A percentile compares a stretch with the other conserved stretches of the same genome.
Conservation (phyloP, 805 yeast genomes). For the Wickerhamiella qilinensis region DNA sequence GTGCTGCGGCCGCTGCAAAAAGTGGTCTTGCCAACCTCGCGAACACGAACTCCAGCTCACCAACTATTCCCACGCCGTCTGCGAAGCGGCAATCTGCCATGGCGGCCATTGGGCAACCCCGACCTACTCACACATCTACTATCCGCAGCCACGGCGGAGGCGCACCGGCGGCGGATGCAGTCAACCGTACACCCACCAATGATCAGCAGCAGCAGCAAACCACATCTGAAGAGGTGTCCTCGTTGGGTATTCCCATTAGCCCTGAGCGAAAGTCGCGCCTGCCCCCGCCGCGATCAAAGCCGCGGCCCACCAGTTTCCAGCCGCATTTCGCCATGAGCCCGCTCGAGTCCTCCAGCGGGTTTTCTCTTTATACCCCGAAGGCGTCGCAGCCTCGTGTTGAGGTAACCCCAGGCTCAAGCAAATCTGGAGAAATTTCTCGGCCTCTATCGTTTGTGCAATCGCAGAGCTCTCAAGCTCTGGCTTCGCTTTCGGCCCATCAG, state of each 20-base stretch:
- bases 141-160: neutral
- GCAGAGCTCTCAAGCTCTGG: slow-evolving; percentile 3
- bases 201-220: neutral
- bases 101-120: neutral
- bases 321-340: slow-evolving; percentile 10
- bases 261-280: slow-evolving; percentile 6
- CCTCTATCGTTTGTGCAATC: slow-evolving; percentile 15
- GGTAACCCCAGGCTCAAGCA: slow-evolving; percentile 18
- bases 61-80: neutral
- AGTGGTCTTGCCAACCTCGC: neutral
- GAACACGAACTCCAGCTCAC: neutral
- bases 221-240: slow-evolving; percentile 12
- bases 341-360: slow-evolving; percentile 2
- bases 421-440: slow-evolving; percentile 21
- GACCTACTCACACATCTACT: neutral
- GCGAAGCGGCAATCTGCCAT: neutral
- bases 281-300: slow-evolving; percentile 14
- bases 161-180: too few species aligned
- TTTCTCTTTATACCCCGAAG: slow-evolving; percentile 13
- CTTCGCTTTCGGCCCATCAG: neutral
- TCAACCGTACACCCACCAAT: neutral
- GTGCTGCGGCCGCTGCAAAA: neutral
- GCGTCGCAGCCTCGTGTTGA: slow-evolving; percentile 21
- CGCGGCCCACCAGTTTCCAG: slow-evolving; percentile 25
- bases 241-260: slow-evolving; percentile 12